phyloP scores from a whole-genome alignment of 2,329 filamentous ascomycete species.

The Colletotrichum tropicicola region DNA sequence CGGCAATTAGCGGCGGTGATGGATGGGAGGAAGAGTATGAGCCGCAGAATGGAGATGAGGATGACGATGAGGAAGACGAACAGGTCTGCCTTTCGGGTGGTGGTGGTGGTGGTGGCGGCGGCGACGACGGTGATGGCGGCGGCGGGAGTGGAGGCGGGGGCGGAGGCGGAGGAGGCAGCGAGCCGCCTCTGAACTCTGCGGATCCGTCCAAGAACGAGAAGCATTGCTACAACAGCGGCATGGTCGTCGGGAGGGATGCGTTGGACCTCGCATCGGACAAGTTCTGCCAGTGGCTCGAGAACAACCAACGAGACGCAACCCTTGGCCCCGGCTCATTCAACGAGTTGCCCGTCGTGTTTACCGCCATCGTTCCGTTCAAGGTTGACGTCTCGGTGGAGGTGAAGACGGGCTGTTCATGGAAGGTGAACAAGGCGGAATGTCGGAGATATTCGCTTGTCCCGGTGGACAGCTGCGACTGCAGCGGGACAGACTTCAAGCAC shows the following conservation, averaged over 20 bases:
- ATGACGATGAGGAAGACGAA: not conserved
- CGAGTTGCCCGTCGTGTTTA: not conserved
- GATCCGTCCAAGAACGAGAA: not conserved
- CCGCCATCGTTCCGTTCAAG: not conserved
- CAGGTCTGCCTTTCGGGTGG: not conserved
- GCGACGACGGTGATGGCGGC: not conserved
- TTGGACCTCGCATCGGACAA: not conserved
- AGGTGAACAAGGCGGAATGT: not conserved
- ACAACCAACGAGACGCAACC: not conserved
- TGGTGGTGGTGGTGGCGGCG: too few species aligned
- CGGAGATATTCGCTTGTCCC: not conserved
- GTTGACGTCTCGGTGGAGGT: not conserved
- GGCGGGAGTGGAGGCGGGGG: not conserved
- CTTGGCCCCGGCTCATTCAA: not conserved
- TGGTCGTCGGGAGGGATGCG: not conserved
- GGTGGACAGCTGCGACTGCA: slow-evolving; percentile 1
- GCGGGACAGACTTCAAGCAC: not conserved
- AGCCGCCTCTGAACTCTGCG: not conserved
- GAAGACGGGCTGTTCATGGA: not conserved
- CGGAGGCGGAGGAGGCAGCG: too few species aligned
- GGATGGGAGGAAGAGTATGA: not conserved
- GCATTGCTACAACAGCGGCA: not conserved
- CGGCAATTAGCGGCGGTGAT: not conserved
- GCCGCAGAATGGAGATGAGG: too few species aligned
- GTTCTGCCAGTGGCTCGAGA: too few species aligned